phyloP scores from a whole-genome alignment of 2,329 filamentous ascomycete species.

The Hymenoscyphus linearis region DNA sequence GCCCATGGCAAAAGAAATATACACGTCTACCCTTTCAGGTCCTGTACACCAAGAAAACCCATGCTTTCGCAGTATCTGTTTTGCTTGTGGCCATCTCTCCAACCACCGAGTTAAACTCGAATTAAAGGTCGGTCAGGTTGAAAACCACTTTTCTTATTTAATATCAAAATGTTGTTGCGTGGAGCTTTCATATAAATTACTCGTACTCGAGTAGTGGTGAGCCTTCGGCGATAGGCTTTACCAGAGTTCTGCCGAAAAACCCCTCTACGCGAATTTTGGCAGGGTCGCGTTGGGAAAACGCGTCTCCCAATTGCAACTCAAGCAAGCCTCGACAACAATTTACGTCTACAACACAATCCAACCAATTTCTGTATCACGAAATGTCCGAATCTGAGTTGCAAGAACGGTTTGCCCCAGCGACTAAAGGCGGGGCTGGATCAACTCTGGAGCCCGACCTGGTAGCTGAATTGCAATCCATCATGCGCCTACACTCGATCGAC shows the following conservation, averaged over 20 bases:
- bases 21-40: background rate
- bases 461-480: constrained; percentile 76
- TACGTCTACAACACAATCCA: background rate
- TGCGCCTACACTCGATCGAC: constrained; percentile 74
- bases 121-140: background rate
- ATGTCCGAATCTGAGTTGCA: constrained; percentile 20
- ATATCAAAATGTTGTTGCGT: too few species aligned
- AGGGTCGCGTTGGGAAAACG: background rate
- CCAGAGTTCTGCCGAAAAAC: too few species aligned
- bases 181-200: too few species aligned
- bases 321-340: background rate
- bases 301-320: background rate
- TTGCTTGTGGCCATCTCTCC: background rate
- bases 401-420: constrained; percentile 25
- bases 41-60: background rate
- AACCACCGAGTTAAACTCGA: background rate
- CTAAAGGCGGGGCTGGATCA: constrained; percentile 8
- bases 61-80: background rate
- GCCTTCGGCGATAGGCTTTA: too few species aligned
- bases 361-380: constrained; percentile 3
- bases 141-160: too few species aligned
- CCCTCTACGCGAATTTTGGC: too few species aligned
- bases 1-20: background rate
- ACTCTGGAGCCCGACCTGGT: constrained; percentile 70
- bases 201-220: too few species aligned